Base-by-base conservation (phyloP, 306 rosid species). In the Quercus aquifolioides region DNA sequence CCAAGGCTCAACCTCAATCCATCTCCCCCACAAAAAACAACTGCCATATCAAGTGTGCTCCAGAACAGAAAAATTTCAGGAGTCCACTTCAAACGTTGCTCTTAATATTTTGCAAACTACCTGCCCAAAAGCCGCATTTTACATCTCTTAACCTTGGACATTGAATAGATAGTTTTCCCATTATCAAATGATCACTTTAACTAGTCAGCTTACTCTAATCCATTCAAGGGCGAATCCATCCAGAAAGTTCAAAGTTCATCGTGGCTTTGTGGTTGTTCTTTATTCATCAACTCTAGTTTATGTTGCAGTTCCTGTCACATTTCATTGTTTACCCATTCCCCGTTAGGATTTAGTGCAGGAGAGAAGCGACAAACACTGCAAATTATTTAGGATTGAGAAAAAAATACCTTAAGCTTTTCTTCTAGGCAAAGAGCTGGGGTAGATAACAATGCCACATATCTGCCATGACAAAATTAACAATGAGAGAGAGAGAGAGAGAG, bases 391-490 rank as follows among this genome's bases (percentile, higher is more conserved):
- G 52, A 67, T 3, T 21, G 38, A 65, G 3, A 73, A 30, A 33
- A 73, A 54, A 23, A 62, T 85, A 96, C 99, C 99, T 89, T 78
- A 75, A 96, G 96, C 82, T 78, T 96, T 83, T 89, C 96, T 87
- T 96, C 98, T 6, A 75, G 80, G 82, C 99, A 96, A 71, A 88
- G 74, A 68, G 84, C 90, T 41, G 99, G 97, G 57, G 99, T 91
- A 56, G 99, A 91, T 73, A 96, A 79, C 79, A 96, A 72, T 78
- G 98, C 98, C 55, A 84, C 83, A 62, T 96, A 96, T 86, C 99
- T 96, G 96, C 75, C 87, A 87, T 30, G 59, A 31, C 35, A 69
- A 75, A 80, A 17, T 26, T 30, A 84, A 69, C 56, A 70, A 13
- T 77, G 69, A 79, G 81, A 26, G 73, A 84, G 74, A 20, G 43